Conservation (phyloP, 2,329 filamentous ascomycete species). For the Colletotrichum zoysiae region DNA sequence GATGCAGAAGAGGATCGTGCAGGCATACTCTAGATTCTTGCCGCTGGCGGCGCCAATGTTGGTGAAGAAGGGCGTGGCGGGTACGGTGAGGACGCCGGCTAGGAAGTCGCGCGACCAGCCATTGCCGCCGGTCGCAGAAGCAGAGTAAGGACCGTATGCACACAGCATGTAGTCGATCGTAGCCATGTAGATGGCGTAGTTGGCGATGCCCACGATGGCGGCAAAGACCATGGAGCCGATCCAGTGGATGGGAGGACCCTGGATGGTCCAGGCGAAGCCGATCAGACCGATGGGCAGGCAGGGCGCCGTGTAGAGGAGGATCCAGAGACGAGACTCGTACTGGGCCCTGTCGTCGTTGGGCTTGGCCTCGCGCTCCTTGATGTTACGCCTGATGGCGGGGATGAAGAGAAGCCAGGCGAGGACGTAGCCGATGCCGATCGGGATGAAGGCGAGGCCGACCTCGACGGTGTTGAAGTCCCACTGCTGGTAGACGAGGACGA, state of each 20-base stretch:
- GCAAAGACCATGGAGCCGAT: constrained; percentile 75
- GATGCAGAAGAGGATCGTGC: constrained; percentile 73
- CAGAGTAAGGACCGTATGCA: constrained; percentile 79
- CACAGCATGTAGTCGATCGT: constrained; percentile 84
- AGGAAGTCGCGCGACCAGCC: constrained; percentile 81
- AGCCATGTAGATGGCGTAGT: constrained; percentile 81
- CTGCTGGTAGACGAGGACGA: constrained; percentile 74
- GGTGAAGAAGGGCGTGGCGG: constrained; percentile 73
- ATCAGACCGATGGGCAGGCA: constrained; percentile 76
- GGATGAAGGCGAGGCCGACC: constrained; percentile 72
- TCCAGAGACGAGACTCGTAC: constrained; percentile 76
- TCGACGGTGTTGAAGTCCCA: constrained; percentile 72
- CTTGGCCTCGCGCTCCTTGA: constrained; percentile 62
- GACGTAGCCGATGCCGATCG: constrained; percentile 76
- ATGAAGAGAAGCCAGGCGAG: constrained; percentile 72
- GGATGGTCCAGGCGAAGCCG: constrained; percentile 76
- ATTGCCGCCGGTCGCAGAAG: constrained; percentile 81
- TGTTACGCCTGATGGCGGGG: constrained; percentile 67
- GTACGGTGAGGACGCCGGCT: constrained; percentile 78
- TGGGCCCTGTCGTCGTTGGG: constrained; percentile 70
- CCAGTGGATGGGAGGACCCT: constrained; percentile 75
- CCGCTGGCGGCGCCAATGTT: constrained; percentile 64
- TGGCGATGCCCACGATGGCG: constrained; percentile 77
- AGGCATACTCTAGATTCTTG: constrained; percentile 69
- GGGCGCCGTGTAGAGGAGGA: constrained; percentile 72